Percentiles rank a stretch among this genome's conserved stretches.
Evolutionary conservation across 2,329 filamentous ascomycete genomes (phyloP).

Genomic region (Pseudocercospora crystallina): DNA sequence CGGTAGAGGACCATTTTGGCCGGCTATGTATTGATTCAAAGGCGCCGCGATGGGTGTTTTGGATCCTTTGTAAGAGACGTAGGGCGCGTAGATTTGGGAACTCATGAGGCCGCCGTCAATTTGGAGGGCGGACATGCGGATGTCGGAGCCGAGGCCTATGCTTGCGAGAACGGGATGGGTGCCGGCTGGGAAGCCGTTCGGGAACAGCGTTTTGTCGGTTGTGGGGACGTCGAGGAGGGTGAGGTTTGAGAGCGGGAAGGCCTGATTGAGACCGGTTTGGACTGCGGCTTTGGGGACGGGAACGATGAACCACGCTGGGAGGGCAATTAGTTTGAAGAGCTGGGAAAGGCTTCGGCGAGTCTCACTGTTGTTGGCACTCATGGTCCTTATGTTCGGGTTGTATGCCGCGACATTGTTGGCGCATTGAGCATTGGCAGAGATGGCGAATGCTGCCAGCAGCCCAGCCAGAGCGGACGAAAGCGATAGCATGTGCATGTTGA

Average conservation of each 20-base stretch:
- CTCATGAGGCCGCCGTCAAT: slow-evolving; percentile 22
- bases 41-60: slow-evolving; percentile 15
- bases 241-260: slow-evolving; percentile 13
- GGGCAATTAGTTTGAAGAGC: neutral
- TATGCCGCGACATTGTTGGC: slow-evolving; percentile 23
- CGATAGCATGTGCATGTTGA: no score
- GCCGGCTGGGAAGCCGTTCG: slow-evolving; percentile 20
- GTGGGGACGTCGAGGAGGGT: slow-evolving; percentile 18
- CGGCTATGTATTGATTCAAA: slow-evolving; percentile 20
- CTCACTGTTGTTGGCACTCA: slow-evolving; percentile 21
- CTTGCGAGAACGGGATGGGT: slow-evolving; percentile 24
- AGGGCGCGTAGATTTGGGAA: slow-evolving; percentile 16
- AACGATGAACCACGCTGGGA: slow-evolving; percentile 24
- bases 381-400: slow-evolving; percentile 22
- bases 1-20: slow-evolving; percentile 19
- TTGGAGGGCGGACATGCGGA: slow-evolving; percentile 25
- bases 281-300: slow-evolving; percentile 22
- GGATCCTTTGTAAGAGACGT: slow-evolving; percentile 16
- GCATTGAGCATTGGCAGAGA: slow-evolving; percentile 18
- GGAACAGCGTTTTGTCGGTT: slow-evolving; percentile 21
- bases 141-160: slow-evolving; percentile 20
- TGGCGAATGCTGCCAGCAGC: no score
- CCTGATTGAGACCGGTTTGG: slow-evolving; percentile 19
- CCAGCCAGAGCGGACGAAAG: no score
- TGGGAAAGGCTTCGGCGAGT: neutral